Conservation (phyloP, 1,284 basidiomycete species). For the Trametes hirsuta region DNA sequence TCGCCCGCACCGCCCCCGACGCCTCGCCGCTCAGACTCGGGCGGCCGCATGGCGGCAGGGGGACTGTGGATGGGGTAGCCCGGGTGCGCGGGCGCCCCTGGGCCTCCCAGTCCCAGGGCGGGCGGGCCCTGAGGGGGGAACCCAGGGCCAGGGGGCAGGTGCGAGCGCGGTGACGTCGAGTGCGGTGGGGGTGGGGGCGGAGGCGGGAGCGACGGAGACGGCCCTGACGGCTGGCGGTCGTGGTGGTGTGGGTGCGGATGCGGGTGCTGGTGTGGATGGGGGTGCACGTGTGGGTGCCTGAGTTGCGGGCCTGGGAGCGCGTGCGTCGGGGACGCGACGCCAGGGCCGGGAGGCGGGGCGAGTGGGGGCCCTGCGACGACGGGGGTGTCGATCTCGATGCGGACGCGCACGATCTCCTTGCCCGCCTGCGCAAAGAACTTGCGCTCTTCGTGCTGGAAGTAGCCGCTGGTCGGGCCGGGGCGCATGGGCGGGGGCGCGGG, state of each 20-base stretch:
- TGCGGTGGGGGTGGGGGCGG: conserved; percentile 17
- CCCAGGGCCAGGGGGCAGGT: conserved; percentile 11
- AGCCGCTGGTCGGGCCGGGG: conserved; percentile 65
- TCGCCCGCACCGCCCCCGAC: conserved; percentile 29
- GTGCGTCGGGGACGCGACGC: conserved; percentile 9
- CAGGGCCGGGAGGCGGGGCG: neutral
- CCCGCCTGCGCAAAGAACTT: conserved; percentile 76
- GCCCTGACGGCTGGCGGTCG: conserved; percentile 11
- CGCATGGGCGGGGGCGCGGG: conserved; percentile 57
- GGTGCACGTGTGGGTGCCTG: conserved; percentile 6
- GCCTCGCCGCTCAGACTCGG: conserved; percentile 16
- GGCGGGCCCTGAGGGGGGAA: conserved; percentile 10
- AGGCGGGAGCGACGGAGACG: conserved; percentile 12
- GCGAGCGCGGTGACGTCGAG: conserved; percentile 15
- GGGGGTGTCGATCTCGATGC: conserved; percentile 60
- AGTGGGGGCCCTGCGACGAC: neutral
- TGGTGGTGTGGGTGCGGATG: conserved; percentile 14
- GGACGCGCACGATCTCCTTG: conserved; percentile 71
- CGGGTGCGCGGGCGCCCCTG: conserved; percentile 11
- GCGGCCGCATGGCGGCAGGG: conserved; percentile 6
- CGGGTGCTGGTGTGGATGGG: conserved; percentile 9
- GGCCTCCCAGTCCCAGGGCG: neutral
- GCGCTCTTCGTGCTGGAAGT: conserved; percentile 72
- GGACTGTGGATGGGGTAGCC: conserved; percentile 18
- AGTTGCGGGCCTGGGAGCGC: conserved; percentile 6